A percentile compares a stretch with the other conserved stretches of the same genome.
Evolutionary conservation across 1,139 yeast genomes (phyloP).

Genomic region (Sugiyamaella xylanicola): DNA sequence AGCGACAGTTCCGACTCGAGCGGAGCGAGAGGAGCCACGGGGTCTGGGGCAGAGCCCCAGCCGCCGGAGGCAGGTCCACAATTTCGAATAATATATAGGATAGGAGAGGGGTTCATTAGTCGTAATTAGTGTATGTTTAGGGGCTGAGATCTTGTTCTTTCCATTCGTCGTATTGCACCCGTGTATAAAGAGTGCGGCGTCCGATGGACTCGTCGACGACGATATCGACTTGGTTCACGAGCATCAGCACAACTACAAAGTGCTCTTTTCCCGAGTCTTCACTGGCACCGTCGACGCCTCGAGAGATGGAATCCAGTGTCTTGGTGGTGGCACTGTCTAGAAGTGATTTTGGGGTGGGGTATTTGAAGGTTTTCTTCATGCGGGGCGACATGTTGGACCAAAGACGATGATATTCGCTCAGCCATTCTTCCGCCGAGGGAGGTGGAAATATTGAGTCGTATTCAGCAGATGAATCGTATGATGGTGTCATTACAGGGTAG

Average conservation of each 20-base stretch:
- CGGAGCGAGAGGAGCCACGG: not conserved
- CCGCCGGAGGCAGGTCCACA: slow-evolving; percentile 1
- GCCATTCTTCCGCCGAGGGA: slow-evolving; percentile 69
- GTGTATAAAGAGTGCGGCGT: slow-evolving; percentile 49
- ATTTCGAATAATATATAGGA: not conserved
- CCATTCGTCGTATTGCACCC: slow-evolving; percentile 59
- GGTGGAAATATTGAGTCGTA: slow-evolving; percentile 39
- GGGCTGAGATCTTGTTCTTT: slow-evolving; percentile 79
- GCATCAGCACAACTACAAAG: slow-evolving; percentile 69
- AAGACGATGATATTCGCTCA: slow-evolving; percentile 58
- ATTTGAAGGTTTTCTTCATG: slow-evolving; percentile 66
- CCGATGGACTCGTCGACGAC: slow-evolving; percentile 50
- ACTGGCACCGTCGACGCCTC: slow-evolving; percentile 84
- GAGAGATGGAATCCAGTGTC: slow-evolving; percentile 64
- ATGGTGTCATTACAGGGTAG: slow-evolving; percentile 33
- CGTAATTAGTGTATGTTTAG: slow-evolving; percentile 15
- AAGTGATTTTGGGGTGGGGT: slow-evolving; percentile 67
- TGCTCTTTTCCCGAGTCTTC: slow-evolving; percentile 69
- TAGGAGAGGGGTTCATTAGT: not conserved
- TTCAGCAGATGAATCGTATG: slow-evolving; percentile 22
- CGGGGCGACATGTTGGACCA: slow-evolving; percentile 63
- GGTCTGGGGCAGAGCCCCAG: slow-evolving; percentile 8
- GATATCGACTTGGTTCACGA: slow-evolving; percentile 72
- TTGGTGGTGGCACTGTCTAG: slow-evolving; percentile 60
- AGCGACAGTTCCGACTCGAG: not conserved